Base-by-base conservation (phyloP, 106 monocot genomes). In the Agapanthus africanus region DNA sequence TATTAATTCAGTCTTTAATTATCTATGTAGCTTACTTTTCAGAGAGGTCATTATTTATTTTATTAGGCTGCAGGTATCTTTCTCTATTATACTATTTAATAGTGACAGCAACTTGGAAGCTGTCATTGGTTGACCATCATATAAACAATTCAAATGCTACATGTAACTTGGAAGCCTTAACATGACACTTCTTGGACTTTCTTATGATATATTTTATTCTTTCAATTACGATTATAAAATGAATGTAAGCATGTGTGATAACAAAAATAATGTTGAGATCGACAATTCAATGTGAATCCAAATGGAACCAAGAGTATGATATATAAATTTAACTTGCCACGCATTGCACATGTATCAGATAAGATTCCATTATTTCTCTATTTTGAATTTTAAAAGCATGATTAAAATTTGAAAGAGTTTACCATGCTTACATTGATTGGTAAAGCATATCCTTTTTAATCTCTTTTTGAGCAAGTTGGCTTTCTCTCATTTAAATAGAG, bases 51-150 rank as follows among this genome's bases (percentile, higher is more conserved):
- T 37, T 63, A 63, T 19, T 37, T 36, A 63, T n/a, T 36, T 34
- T 63, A 10, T 59, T 32, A 11, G 30, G 2, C 31, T 33, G 33
- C 60, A 60, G 34, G 60, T 22, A 21, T 37, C 19, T 36, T 21
- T 37, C 18, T 23, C 6, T 54, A 54, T 54, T 54, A 54, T 66
- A 28, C 4, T 27, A 35, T 42, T 11, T 11, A n/a, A n/a, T n/a
- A 42, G 16, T 60, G 41, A 7, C 66, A 30, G 28, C 64, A 65
- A 38, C 42, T 44, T 27, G 13, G 42, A 66, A 66, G 66, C 19
- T 66, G 42, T 8, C 66, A 9, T 65, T 65, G 27, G 65, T 16
- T 65, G 65, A 65, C 65, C 39, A 18, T 65, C 21, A 38, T 3
- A 40, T 44, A 66, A 65, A 39, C 19, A 65, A 44, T 14, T 66